These are phyloP conservation scores for Pyrenula aspistea DNA, from an alignment of 495 filamentous ascomycete species.

Conservation along the genomic window DNA sequence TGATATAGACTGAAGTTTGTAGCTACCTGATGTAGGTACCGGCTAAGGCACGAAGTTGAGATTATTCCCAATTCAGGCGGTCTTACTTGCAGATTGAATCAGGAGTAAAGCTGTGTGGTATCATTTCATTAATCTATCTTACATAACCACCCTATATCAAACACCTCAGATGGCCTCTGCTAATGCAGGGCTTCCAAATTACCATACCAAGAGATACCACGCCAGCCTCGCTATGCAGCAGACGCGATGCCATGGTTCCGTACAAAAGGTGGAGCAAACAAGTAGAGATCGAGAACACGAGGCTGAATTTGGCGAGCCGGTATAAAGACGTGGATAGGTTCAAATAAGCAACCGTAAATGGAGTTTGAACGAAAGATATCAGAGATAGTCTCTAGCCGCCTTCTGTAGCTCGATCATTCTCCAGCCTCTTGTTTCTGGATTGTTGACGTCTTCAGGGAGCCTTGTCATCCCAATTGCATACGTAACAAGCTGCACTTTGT, in stretches of 20 bases:
- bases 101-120: neutral
- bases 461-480: conserved; percentile 95
- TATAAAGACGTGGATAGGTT: too few relatives aligned
- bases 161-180: neutral
- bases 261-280: too few relatives aligned
- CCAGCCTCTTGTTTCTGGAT: conserved; percentile 94
- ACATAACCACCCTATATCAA: neutral
- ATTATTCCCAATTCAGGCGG: too few relatives aligned
- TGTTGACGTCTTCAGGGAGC: conserved; percentile 87
- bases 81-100: too few relatives aligned
- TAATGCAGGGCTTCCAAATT: neutral
- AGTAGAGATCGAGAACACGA: too few relatives aligned
- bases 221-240: neutral
- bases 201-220: neutral
- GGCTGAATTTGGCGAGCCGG: too few relatives aligned
- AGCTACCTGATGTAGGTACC: too few relatives aligned
- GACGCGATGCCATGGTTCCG: neutral
- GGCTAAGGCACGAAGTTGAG: too few relatives aligned
- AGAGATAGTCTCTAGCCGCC: conserved; percentile 90
- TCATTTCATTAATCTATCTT: neutral
- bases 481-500: conserved; percentile 93
- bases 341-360: too few relatives aligned
- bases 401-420: conserved; percentile 96
- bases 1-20: too few relatives aligned
- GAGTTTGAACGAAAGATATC: conserved; percentile 24